A percentile compares a stretch with the other conserved stretches of the same genome.
Evolutionary conservation across 2,329 filamentous ascomycete genomes (phyloP).

Genomic region (Bipolaris cookei): DNA sequence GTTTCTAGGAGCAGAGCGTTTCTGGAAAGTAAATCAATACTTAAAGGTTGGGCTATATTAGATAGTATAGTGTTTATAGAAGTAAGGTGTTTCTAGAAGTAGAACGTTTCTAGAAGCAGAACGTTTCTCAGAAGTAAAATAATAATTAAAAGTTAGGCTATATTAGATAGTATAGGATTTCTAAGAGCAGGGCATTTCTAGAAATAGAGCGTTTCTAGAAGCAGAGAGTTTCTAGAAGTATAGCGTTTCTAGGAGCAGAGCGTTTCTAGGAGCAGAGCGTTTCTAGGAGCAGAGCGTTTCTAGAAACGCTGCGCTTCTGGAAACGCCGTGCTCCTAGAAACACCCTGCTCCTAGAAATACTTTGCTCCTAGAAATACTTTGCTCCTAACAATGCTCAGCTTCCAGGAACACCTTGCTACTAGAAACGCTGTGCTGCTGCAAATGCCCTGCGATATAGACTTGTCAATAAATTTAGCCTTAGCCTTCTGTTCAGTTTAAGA

Average conservation of each 20-base stretch:
- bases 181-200: constrained; percentile 2
- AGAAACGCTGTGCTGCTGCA: not conserved
- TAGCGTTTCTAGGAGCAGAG: not conserved
- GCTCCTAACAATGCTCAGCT: not conserved
- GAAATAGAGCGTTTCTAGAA: not conserved
- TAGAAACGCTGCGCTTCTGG: not conserved
- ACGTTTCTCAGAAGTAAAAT: no score
- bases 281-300: constrained; percentile 1
- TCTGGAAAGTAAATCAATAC: not conserved
- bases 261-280: not conserved
- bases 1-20: not conserved
- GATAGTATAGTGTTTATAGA: not conserved
- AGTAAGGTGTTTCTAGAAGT: constrained; percentile 3
- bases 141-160: no score
- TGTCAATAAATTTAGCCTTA: not conserved
- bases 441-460: not conserved
- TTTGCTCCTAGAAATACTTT: not conserved
- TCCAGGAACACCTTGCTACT: not conserved
- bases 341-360: not conserved
- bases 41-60: not conserved
- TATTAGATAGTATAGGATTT: not conserved
- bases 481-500: not conserved
- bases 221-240: not conserved
- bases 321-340: not conserved
- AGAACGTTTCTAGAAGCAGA: not conserved